Evolutionary conservation across 345 rosid species (phyloP).

Genomic region (Citrus reticulata): DNA sequence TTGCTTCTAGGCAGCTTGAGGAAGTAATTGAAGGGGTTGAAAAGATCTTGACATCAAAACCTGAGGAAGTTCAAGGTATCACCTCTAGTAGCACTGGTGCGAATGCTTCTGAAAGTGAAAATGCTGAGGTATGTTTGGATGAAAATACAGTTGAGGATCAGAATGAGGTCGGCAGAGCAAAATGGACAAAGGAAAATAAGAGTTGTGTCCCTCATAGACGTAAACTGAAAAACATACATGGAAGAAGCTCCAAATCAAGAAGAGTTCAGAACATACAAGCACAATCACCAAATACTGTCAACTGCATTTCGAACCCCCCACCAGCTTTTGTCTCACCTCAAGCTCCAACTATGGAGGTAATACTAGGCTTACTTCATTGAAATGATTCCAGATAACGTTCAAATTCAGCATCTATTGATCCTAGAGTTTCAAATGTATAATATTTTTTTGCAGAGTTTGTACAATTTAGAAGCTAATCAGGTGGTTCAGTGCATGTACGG

Average conservation of each 20-base stretch:
- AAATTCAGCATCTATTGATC: not conserved
- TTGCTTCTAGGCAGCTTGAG: constrained; percentile 30
- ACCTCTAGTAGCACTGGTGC: constrained; percentile 13
- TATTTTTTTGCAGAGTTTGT: constrained; percentile 22
- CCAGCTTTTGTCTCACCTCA: constrained; percentile 22
- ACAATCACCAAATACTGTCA: not conserved
- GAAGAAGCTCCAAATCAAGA: constrained; percentile 5
- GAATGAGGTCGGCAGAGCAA: not conserved
- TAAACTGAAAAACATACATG: constrained; percentile 7
- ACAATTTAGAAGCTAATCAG: constrained; percentile 24
- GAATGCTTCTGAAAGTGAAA: constrained; percentile 26
- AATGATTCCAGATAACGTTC: not conserved
- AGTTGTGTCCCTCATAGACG: not conserved
- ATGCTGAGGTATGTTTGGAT: constrained; percentile 15
- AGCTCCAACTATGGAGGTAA: constrained; percentile 26
- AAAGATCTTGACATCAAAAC: constrained; percentile 21
- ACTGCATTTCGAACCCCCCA: constrained; percentile 22
- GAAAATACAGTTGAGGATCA: constrained; percentile 17
- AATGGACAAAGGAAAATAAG: constrained; percentile 2
- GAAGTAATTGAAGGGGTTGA: constrained; percentile 31
- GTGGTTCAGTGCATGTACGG: constrained; percentile 20
- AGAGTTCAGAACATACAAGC: constrained; percentile 9
- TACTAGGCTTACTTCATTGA: not conserved
- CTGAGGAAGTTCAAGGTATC: constrained; percentile 23
- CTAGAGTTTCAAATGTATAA: not conserved